phyloP scores from a whole-genome alignment of 768 basidiomycete genomes.

The Boletus vermiculosoides region DNA sequence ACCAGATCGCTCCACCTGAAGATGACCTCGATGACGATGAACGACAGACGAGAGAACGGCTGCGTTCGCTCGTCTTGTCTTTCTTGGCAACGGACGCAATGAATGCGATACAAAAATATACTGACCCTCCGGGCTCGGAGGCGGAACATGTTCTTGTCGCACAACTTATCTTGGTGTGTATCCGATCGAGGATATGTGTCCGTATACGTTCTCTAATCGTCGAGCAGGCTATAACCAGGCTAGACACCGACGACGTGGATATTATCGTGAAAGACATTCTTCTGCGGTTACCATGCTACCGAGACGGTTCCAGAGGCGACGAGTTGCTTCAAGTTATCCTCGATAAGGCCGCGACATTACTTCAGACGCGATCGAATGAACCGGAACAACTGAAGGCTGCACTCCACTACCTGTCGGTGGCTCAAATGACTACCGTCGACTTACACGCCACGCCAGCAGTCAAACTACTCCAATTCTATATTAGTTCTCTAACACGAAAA shows the following conservation, averaged over 20 bases:
- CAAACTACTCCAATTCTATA: conserved; percentile 54
- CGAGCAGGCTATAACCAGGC: conserved; percentile 49
- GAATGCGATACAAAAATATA: conserved; percentile 44
- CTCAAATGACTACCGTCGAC: conserved; percentile 42
- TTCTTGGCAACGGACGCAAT: conserved; percentile 58
- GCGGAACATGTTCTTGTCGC: conserved; percentile 49
- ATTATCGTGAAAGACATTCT: conserved; percentile 54
- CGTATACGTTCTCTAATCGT: conserved; percentile 4
- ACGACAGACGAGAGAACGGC: conserved; percentile 50
- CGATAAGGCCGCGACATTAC: conserved; percentile 34
- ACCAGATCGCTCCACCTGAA: conserved; percentile 56
- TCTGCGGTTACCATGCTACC: conserved; percentile 47
- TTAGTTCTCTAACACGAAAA: conserved; percentile 42
- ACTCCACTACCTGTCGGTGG: conserved; percentile 47
- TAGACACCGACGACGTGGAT: conserved; percentile 41
- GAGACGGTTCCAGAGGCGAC: conserved; percentile 33
- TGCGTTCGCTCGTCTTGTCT: conserved; percentile 56
- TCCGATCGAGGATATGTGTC: background rate
- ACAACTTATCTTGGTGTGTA: conserved; percentile 49
- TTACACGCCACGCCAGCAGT: conserved; percentile 42
- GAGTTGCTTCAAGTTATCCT: conserved; percentile 42
- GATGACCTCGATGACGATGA: conserved; percentile 59
- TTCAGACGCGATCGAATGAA: conserved; percentile 34
- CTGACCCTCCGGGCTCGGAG: conserved; percentile 39
- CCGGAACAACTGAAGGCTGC: conserved; percentile 35